phyloP scores from a whole-genome alignment of 257 asterid species.

The Plectranthus barbatus region DNA sequence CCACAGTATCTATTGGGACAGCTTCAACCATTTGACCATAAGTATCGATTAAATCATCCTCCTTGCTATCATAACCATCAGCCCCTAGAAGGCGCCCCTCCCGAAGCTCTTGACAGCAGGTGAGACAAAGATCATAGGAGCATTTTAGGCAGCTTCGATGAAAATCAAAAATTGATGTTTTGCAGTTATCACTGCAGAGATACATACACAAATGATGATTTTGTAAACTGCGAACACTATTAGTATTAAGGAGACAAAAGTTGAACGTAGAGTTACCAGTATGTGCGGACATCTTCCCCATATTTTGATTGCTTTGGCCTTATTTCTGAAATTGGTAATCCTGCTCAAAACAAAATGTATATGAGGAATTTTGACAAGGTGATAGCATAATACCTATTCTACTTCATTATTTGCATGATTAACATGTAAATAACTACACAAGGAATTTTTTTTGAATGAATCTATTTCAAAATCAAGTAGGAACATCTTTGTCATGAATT shows the following conservation, averaged over 20 bases:
- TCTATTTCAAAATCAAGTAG: no score
- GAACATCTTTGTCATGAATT: no score
- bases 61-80: slow-evolving; percentile 24
- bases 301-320: slow-evolving; percentile 11
- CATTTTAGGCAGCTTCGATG: slow-evolving; percentile 55
- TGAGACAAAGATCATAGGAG: slow-evolving; percentile 57
- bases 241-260: neutral
- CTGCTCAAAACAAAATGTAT: slow-evolving; percentile 24
- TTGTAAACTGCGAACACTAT: no score
- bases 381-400: no score
- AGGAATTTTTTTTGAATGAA: no score
- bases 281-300: slow-evolving; percentile 28
- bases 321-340: slow-evolving; percentile 28
- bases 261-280: slow-evolving; percentile 32
- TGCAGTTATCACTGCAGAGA: slow-evolving; percentile 50
- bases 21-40: slow-evolving; percentile 11
- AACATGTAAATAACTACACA: no score
- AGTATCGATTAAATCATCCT: neutral
- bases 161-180: slow-evolving; percentile 43
- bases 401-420: no score
- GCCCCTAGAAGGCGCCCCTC: slow-evolving; percentile 33
- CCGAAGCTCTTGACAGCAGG: slow-evolving; percentile 60
- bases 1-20: neutral
- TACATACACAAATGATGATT: neutral
- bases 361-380: no score